Evolutionary conservation across 176 grass and related monocot genomes (phyloP), one percentile per base, ranked within the genome.

Genomic region (Aegilops bicornis): DNA sequence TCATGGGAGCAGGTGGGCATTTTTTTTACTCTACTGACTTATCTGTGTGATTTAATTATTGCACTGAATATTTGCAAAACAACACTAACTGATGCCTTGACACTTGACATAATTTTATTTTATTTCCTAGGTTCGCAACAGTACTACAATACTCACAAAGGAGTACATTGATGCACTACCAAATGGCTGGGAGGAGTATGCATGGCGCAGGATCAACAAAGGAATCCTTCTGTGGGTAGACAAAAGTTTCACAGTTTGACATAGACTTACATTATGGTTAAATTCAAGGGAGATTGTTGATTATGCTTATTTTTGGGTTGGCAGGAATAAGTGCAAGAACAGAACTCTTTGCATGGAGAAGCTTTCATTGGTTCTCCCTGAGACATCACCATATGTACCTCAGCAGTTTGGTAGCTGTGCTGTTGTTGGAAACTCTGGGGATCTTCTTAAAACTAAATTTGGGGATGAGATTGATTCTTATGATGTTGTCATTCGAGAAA

Each of bases 161-260:
- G 96, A 96, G 87, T 98, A 94, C 40, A 96, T 98, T 80, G 96
- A 98, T 91, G 84, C 93, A 78, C 69, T 98, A 68, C 93, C 88
- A 87, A 89, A 96, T 96, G 96, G 96, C 58, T 98, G 96, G 96
- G 88, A 96, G 83, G 93, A 94, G 31, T 98, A 98, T 88, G 96
- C 96, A 74, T 98, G 96, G 96, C 90, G 64, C 62, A 92, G 96
- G 77, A 96, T 98, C 79, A 98, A 98, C 87, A 98, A 96, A 91
- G 96, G 96, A 96, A 81, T 77, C 27, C 80, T 91, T 88, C 89
- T 96, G 96, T 98, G 84, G 89, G 96, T 94, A 84, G 71, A 87
- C 60, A 80, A 23, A 62, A 83, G 16, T 80, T 39, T 74, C 70
- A 11, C 36, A 61, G 16, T 54, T 92, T 75, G 19, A 83, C 24